Percentiles rank a stretch among this genome's conserved stretches.
phyloP scores from a whole-genome alignment of 345 rosid species.

The Gynandropsis gynandra region DNA sequence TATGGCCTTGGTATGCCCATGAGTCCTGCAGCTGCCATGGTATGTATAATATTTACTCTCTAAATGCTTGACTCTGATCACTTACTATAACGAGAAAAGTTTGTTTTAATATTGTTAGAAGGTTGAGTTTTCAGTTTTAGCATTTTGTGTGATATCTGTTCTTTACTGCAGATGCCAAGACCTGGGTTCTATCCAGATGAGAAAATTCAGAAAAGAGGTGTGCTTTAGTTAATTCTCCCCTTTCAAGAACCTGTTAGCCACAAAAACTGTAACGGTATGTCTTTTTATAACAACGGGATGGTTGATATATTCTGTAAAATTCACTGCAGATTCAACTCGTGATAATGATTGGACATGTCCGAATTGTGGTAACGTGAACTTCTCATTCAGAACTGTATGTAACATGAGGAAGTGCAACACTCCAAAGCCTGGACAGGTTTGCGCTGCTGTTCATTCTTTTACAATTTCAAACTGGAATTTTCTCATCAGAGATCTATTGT shows the following conservation, averaged over 20 bases:
- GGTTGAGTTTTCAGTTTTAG: constrained; percentile 10
- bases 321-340: constrained; percentile 55
- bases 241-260: constrained; percentile 1
- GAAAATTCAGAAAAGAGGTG: constrained; percentile 56
- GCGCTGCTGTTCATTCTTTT: constrained; percentile 22
- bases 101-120: too few species aligned
- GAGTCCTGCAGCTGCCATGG: constrained; percentile 75
- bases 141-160: constrained; percentile 9
- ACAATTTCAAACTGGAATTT: constrained; percentile 1
- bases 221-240: neutral
- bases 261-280: neutral
- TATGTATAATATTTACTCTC: constrained; percentile 26
- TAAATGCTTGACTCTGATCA: constrained; percentile 15
- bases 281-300: neutral
- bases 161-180: constrained; percentile 63
- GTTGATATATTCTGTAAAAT: neutral
- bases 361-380: constrained; percentile 91
- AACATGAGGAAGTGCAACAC: constrained; percentile 99
- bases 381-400: constrained; percentile 88
- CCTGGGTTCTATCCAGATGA: constrained; percentile 80
- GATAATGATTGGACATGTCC: constrained; percentile 99
- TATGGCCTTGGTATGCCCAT: constrained; percentile 83
- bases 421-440: constrained; percentile 96
- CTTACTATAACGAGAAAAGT: neutral
- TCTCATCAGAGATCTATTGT: too few species aligned